Percentiles rank a stretch among this genome's conserved stretches.
phyloP scores from a whole-genome alignment of 176 grass and related monocot species.

The Aegilops speltoides region DNA sequence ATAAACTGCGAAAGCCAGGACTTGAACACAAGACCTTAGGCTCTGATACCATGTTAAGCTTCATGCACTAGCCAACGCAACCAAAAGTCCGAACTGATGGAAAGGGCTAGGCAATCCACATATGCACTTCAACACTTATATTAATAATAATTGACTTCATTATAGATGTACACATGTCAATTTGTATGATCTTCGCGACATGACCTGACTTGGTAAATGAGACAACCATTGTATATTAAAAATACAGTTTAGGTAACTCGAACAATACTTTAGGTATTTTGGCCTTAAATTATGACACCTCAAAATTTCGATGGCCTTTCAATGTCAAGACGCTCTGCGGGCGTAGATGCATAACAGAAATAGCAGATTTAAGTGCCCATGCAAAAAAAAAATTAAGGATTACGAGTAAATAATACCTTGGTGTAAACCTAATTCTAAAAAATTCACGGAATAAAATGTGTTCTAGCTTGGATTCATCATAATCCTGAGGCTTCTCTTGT shows the following conservation, averaged over 20 bases:
- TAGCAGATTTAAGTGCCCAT: background rate
- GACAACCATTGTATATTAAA: background rate
- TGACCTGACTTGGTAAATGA: background rate
- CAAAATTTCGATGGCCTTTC: background rate
- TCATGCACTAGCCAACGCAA: too few relatives aligned
- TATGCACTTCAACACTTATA: background rate
- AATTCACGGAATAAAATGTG: conserved; percentile 37
- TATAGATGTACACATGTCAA: background rate
- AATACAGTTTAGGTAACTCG: background rate
- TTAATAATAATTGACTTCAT: background rate
- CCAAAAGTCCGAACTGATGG: too few relatives aligned
- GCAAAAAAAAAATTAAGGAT: background rate
- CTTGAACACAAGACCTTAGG: too few relatives aligned
- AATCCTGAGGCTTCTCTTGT: conserved; percentile 10
- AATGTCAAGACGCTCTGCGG: background rate
- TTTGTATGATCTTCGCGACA: background rate
- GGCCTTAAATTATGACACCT: background rate
- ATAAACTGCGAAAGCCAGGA: too few relatives aligned
- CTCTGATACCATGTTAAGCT: too few relatives aligned
- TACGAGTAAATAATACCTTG: conserved; percentile 41
- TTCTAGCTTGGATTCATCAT: conserved; percentile 10
- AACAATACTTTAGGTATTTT: background rate
- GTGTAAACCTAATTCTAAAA: conserved; percentile 51
- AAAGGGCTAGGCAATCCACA: too few relatives aligned
- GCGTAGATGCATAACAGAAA: background rate